Conservation (phyloP, 257 asterid genomes). For the Linaria vulgaris region DNA sequence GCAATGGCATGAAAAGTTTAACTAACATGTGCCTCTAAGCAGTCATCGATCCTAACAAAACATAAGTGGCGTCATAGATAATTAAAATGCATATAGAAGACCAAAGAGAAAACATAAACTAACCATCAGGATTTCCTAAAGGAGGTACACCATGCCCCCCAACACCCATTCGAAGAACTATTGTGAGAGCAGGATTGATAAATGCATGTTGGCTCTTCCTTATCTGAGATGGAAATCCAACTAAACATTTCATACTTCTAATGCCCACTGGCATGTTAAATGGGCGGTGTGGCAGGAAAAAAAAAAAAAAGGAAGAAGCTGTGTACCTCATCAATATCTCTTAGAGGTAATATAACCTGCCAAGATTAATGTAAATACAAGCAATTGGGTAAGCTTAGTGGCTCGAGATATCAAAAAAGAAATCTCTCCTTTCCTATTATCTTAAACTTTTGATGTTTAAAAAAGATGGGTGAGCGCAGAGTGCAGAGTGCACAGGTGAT, state of each 20-base stretch:
- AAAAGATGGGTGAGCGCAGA: background rate
- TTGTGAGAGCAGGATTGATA: slow-evolving; percentile 82
- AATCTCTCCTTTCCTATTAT: no score
- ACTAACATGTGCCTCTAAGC: slow-evolving; percentile 19
- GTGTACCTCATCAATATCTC: slow-evolving; percentile 89
- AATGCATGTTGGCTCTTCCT: slow-evolving; percentile 89
- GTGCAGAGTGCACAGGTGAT: background rate
- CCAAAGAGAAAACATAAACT: slow-evolving; percentile 30
- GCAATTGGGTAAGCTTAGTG: background rate
- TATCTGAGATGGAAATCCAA: slow-evolving; percentile 50
- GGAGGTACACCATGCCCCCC: slow-evolving; percentile 96
- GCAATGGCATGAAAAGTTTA: slow-evolving; percentile 20
- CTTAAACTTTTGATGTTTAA: no score
- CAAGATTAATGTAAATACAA: slow-evolving; percentile 30
- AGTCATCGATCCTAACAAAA: slow-evolving; percentile 13
- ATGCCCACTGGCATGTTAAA: slow-evolving; percentile 20
- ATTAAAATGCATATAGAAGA: slow-evolving; percentile 19
- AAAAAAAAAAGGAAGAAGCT: slow-evolving; percentile 30
- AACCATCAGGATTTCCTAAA: slow-evolving; percentile 81
- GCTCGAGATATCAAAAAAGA: background rate
- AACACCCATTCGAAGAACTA: slow-evolving; percentile 78
- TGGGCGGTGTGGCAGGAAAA: slow-evolving; percentile 15
- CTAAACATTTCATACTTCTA: slow-evolving; percentile 22
- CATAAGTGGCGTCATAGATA: slow-evolving; percentile 11
- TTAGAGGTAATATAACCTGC: slow-evolving; percentile 85